These are phyloP conservation scores for Suillus ampliporus DNA, from an alignment of 768 basidiomycete genomes.

Conservation along the genomic window DNA sequence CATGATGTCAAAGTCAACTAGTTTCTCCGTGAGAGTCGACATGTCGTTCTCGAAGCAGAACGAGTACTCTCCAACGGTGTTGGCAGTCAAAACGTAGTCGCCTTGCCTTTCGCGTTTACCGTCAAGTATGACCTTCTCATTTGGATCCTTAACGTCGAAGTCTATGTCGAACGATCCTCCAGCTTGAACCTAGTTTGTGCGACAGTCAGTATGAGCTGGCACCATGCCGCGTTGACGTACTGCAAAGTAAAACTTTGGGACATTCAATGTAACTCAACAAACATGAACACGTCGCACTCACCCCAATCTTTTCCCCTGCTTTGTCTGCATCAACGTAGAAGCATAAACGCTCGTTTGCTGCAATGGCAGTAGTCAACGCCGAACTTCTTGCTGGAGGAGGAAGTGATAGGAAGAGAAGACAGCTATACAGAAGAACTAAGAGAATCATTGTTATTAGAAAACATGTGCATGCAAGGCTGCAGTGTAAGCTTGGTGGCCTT, in stretches of 20 bases:
- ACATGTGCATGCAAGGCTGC: slow-evolving; percentile 2
- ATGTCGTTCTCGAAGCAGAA: slow-evolving; percentile 99
- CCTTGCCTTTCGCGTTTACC: slow-evolving; percentile 92
- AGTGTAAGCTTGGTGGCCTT: slow-evolving; percentile 8
- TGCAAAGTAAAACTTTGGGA: slow-evolving; percentile 90
- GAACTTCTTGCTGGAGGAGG: slow-evolving; percentile 52
- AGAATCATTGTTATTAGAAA: slow-evolving; percentile 23
- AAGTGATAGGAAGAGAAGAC: slow-evolving; percentile 35
- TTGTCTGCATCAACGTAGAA: slow-evolving; percentile 98
- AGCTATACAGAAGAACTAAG: slow-evolving; percentile 24
- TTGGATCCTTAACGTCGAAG: slow-evolving; percentile 91
- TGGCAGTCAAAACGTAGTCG: slow-evolving; percentile 96
- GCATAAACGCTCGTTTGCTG: slow-evolving; percentile 83
- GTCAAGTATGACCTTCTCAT: slow-evolving; percentile 85
- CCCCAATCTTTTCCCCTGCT: slow-evolving; percentile 89
- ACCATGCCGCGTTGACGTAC: slow-evolving; percentile 50
- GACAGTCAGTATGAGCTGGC: background rate
- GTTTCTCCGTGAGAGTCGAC: slow-evolving; percentile 91
- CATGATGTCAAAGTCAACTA: slow-evolving; percentile 97
- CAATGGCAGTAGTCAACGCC: slow-evolving; percentile 80
- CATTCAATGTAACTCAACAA: slow-evolving; percentile 16
- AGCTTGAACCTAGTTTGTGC: slow-evolving; percentile 77
- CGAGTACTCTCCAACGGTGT: slow-evolving; percentile 86
- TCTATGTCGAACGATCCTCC: slow-evolving; percentile 97
- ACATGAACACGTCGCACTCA: slow-evolving; percentile 42